phyloP scores from a whole-genome alignment of 495 filamentous ascomycete species.

The Pyronema domesticum region DNA sequence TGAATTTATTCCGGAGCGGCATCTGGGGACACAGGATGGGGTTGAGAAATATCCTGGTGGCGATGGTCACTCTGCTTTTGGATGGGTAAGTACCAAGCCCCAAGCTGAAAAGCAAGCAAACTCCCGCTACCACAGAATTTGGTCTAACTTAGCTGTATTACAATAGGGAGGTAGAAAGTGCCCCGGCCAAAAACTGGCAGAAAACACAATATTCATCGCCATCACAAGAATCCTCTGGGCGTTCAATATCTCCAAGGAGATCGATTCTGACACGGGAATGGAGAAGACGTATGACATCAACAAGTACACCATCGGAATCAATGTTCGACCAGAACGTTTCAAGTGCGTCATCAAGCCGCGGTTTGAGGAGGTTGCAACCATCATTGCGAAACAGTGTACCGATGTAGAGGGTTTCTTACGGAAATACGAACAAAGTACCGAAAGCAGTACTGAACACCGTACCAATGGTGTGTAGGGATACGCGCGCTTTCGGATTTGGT shows the following conservation, averaged over 20 bases:
- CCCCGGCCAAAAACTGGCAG: constrained; percentile 39
- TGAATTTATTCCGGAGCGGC: constrained; percentile 37
- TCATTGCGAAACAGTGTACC: constrained; percentile 15
- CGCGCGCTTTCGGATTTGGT: too few species aligned
- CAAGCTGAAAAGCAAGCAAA: constrained; percentile 1
- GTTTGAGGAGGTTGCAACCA: constrained; percentile 6
- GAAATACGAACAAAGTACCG: constrained; percentile 15
- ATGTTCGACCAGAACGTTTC: constrained; percentile 39
- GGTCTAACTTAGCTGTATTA: neutral
- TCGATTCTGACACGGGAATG: constrained; percentile 11
- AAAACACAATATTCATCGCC: constrained; percentile 39
- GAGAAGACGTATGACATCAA: constrained; percentile 35
- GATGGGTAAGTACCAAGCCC: constrained; percentile 27
- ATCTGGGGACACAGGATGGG: constrained; percentile 28
- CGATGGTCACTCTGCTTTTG: constrained; percentile 32
- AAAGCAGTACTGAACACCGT: neutral
- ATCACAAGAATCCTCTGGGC: constrained; percentile 40
- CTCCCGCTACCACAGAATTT: neutral
- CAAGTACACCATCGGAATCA: constrained; percentile 37
- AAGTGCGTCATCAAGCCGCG: constrained; percentile 33
- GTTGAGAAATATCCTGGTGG: constrained; percentile 28
- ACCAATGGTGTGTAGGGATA: too few species aligned
- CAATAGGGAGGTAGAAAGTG: constrained; percentile 38
- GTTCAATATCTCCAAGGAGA: constrained; percentile 29
- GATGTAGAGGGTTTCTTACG: constrained; percentile 21